Conservation (phyloP, 257 asterid genomes). For the Mentha longifolia region DNA sequence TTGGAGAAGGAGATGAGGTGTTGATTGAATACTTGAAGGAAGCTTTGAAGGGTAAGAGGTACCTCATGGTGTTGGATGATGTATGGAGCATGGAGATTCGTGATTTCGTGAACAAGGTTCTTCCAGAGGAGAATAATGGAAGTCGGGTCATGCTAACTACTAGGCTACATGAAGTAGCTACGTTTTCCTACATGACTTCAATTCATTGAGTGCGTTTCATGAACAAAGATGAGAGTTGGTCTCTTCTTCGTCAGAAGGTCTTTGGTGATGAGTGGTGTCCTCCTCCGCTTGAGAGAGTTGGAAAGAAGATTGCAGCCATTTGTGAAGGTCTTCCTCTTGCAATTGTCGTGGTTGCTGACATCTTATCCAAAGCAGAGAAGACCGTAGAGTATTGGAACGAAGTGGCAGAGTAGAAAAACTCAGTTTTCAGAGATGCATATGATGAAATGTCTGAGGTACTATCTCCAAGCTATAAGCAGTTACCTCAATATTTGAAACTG, state of each 20-base stretch:
- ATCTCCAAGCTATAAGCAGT: conserved; percentile 12
- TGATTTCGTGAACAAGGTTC: background rate
- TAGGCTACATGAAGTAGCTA: conserved; percentile 4
- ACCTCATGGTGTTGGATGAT: conserved; percentile 23
- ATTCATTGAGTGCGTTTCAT: conserved; percentile 1
- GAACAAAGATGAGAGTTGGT: conserved; percentile 18
- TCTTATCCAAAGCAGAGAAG: background rate
- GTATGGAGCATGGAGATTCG: background rate
- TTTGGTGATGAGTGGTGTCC: conserved; percentile 13
- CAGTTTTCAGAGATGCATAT: conserved; percentile 14
- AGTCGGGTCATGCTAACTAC: conserved; percentile 25
- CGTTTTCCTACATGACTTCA: background rate
- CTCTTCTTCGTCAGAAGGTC: conserved; percentile 14
- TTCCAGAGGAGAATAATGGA: background rate
- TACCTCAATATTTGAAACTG: background rate
- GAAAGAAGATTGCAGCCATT: conserved; percentile 16
- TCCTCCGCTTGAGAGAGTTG: conserved; percentile 3
- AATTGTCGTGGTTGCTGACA: conserved; percentile 4
- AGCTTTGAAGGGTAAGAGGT: conserved; percentile 1
- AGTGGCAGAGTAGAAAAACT: background rate
- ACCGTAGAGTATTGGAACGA: background rate
- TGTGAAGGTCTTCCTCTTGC: conserved; percentile 23
- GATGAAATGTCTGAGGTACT: background rate
- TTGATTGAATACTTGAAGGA: background rate
- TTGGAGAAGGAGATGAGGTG: background rate